These are phyloP conservation scores for Cyberlindnera euphorbiae DNA, from an alignment of 805 yeast genomes.

Conservation along the genomic window DNA sequence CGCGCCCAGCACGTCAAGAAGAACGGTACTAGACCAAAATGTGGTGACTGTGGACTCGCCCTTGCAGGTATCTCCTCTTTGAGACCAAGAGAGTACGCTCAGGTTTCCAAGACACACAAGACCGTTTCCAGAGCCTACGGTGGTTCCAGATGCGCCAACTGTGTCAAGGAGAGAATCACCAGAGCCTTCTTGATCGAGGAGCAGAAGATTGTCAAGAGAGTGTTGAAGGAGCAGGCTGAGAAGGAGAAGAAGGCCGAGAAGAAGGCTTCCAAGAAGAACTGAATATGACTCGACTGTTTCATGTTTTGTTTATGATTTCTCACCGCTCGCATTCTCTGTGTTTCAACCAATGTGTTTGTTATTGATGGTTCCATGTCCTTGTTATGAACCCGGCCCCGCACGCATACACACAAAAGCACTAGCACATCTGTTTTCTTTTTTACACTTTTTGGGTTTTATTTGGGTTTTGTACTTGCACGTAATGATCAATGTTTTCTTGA, in stretches of 20 bases:
- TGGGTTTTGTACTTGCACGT: slow-evolving; percentile 15
- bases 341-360: no score
- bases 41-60: slow-evolving; percentile 79
- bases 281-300: slow-evolving; percentile 6
- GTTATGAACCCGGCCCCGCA: no score
- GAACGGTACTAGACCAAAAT: slow-evolving; percentile 73
- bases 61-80: slow-evolving; percentile 87
- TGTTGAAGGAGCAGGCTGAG: slow-evolving; percentile 92
- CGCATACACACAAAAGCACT: slow-evolving; percentile 1
- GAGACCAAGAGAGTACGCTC: slow-evolving; percentile 98
- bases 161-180: slow-evolving; percentile 98
- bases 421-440: slow-evolving; percentile 1
- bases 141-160: slow-evolving; percentile 97
- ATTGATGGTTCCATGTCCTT: no score
- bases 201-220: slow-evolving; percentile 99
- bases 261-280: slow-evolving; percentile 31
- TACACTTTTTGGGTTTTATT: slow-evolving; percentile 8
- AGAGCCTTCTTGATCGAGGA: slow-evolving; percentile 99
- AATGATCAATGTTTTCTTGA: slow-evolving; percentile 18
- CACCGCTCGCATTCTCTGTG: not conserved
- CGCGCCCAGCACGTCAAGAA: slow-evolving; percentile 97
- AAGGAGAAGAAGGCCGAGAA: slow-evolving; percentile 68
- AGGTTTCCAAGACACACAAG: slow-evolving; percentile 92
- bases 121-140: slow-evolving; percentile 99
- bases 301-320: not conserved